Base-by-base conservation (phyloP, 495 filamentous ascomycete species). In the Achaetomiella virescens region DNA sequence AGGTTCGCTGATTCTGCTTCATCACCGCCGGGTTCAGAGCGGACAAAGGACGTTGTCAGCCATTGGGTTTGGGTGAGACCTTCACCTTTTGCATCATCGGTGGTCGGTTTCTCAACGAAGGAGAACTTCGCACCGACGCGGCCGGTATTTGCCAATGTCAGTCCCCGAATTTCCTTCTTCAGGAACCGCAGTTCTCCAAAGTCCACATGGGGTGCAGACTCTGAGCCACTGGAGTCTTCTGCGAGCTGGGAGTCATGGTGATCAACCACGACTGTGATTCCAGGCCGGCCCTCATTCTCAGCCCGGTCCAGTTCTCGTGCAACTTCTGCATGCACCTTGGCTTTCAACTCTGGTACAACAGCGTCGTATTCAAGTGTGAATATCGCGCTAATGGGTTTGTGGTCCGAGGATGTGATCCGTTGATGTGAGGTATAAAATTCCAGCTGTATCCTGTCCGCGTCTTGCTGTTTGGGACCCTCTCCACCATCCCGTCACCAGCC, bases 71-170 rank as follows among this genome's bases (percentile, higher is more conserved):
- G 21, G 25, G 29, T 15, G 4, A 69, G 60, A 21, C 71, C 72
- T 1, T 70, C 63, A 0, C 62, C 66, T 1, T 72, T 52, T n/a
- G 73, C 67, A 10, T 75, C 81, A 9, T 68, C 66, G 0, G 69
- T 66, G n/a, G 75, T 70, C 6, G 86, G 84, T 47, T 83, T 80
- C 50, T 89, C 82, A 0, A 90, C 79, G 58, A 97, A 92, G 8
- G 72, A 77, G 59, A 96, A 83, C 2, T 75, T 85, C 0, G 95
- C 91, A 35, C 80, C 70, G 0, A 90, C 86, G 18, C 86, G 75
- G 21, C 95, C 86, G 0, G 92, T 97, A 53, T 99, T 99, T 6
- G 95, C 95, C 29, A 97, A 81, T 7, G 90, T 96, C 35, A 97
- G 60, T 12, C 68, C 77, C 8, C 86, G 78, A 11, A 70, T 76